These are phyloP conservation scores for Epichloe hybrida DNA, from an alignment of 2,329 filamentous ascomycete species.

Conservation along the genomic window DNA sequence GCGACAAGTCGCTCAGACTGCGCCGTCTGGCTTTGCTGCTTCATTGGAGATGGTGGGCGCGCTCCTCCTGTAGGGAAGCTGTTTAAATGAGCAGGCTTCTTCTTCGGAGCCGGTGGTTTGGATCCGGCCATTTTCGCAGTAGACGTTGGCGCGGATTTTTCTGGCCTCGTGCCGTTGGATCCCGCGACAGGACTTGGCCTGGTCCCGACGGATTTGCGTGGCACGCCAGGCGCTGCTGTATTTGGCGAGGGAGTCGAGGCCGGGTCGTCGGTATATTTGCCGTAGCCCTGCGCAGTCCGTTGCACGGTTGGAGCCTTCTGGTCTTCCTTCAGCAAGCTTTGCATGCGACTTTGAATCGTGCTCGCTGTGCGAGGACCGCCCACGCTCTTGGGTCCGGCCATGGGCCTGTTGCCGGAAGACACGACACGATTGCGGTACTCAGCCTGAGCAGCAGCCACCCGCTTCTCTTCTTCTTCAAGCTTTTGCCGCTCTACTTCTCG, in stretches of 20 bases:
- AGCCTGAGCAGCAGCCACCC: slow-evolving; percentile 77
- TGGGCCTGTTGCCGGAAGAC: slow-evolving; percentile 22
- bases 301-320: slow-evolving; percentile 44
- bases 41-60: slow-evolving; percentile 31
- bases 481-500: slow-evolving; percentile 76
- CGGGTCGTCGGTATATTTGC: slow-evolving; percentile 58
- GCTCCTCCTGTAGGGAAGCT: slow-evolving; percentile 34
- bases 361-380: slow-evolving; percentile 58
- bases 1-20: slow-evolving; percentile 28
- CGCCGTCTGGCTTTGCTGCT: slow-evolving; percentile 18
- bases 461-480: slow-evolving; percentile 74
- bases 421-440: slow-evolving; percentile 68
- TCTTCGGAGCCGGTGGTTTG: slow-evolving; percentile 44
- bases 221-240: slow-evolving; percentile 24
- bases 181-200: no score
- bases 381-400: slow-evolving; percentile 38
- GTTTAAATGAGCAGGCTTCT: slow-evolving; percentile 49
- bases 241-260: slow-evolving; percentile 23
- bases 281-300: slow-evolving; percentile 76
- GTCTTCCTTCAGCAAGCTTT: slow-evolving; percentile 71
- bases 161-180: no score
- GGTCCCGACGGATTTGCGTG: slow-evolving; percentile 14
- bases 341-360: slow-evolving; percentile 75
- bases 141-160: slow-evolving; percentile 25
- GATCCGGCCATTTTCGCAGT: slow-evolving; percentile 12